Conservation (phyloP, 2,329 filamentous ascomycete species). For the Thielaviopsis populi region DNA sequence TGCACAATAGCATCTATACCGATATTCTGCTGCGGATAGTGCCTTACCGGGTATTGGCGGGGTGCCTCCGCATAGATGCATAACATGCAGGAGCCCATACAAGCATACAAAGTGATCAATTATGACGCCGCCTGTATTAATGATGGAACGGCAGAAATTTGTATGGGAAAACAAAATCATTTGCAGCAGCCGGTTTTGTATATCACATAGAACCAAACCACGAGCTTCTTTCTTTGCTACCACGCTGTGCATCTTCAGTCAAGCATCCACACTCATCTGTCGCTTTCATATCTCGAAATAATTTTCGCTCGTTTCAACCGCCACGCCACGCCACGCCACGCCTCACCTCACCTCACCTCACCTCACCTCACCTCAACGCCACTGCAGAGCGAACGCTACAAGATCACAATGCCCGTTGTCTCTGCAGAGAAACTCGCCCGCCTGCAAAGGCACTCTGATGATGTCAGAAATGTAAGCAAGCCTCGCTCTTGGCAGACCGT, state of each 20-base stretch:
- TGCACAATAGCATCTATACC: slow-evolving; percentile 2
- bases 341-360: too few relatives aligned
- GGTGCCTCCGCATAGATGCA: slow-evolving; percentile 8
- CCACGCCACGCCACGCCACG: not conserved
- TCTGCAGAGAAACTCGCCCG: slow-evolving; percentile 77
- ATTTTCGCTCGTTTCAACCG: not conserved
- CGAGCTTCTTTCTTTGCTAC: slow-evolving; percentile 15
- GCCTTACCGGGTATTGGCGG: slow-evolving; percentile 10
- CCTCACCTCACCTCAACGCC: too few relatives aligned
- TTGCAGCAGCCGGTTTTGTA: not conserved
- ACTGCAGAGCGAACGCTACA: not conserved
- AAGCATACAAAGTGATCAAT: slow-evolving; percentile 9
- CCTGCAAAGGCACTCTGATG: slow-evolving; percentile 74
- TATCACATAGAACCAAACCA: not conserved
- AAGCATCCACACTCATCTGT: not conserved
- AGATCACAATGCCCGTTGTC: slow-evolving; percentile 69
- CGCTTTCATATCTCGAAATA: not conserved
- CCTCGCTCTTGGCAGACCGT: not conserved
- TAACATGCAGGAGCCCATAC: not conserved
- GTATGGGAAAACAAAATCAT: not conserved
- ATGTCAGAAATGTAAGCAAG: slow-evolving; percentile 72
- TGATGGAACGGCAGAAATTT: not conserved
- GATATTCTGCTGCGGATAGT: slow-evolving; percentile 2
- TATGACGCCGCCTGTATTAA: slow-evolving; percentile 11
- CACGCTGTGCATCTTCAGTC: not conserved